Base-by-base conservation (phyloP, 768 basidiomycete species). In the Russula foetens region DNA sequence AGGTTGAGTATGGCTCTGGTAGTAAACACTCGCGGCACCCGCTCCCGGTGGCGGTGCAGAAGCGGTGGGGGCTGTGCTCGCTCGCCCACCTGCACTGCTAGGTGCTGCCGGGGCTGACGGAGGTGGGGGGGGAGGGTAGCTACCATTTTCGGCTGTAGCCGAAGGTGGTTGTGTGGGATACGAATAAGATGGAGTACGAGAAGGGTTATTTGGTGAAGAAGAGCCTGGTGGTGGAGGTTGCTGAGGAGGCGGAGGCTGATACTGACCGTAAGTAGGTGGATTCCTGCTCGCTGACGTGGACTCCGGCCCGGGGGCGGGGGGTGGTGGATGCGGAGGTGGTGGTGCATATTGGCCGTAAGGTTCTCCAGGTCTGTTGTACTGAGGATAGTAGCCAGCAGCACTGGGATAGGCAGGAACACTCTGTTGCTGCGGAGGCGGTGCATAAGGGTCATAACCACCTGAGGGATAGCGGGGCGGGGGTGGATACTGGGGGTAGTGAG, bases 381-480 rank as follows among this genome's bases (percentile, higher is more conserved):
- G 55, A 8, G 54, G 15, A 35, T 62, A 64, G 41, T 62, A 62
- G 1, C 47, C 54, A 19, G 54, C 39, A 9, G 60, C 53, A 15
- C 41, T 21, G 24, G 55, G 57, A 26, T 58, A 57, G 8, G 56
- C 26, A 7, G 56, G 55, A 2, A 63, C 52, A 23, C 52, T 44
- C 33, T 65, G 63, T 49, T 62, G 63, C 26, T 63, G 63, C 31
- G 60, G 60, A 43, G 64, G 64, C 1, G 62, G 62, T 8, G 31
- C 33, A 54, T 65, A 63, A 4, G 62, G 53, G 8, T 63, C 61
- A 19, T 65, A 59, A 21, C 15, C 35, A 31, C 48, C 14, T 2
- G 64, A 49, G 17, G 64, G 23, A 24, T 65, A 63, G 26, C 64
- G 57, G 11, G 59, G 59, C 0, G 63, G 63, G 7, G 61, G 57